Conservation (phyloP, 208 protist species). For the Tritrichomonas musculus region DNA sequence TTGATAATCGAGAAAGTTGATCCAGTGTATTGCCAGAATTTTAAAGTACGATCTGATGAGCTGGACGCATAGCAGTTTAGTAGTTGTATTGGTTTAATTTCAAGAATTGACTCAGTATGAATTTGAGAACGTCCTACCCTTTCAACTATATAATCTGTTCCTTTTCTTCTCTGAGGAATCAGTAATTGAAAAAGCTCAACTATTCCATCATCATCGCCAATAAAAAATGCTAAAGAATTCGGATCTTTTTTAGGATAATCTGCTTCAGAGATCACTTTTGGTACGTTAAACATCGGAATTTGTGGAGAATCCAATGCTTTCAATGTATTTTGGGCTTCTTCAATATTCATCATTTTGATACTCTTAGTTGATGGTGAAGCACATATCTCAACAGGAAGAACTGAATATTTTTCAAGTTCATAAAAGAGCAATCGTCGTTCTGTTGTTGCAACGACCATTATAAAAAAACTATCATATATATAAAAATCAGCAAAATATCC, state of each 20-base stretch:
- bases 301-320: not conserved
- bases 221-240: not conserved
- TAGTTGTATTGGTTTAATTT: not conserved
- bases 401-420: not conserved
- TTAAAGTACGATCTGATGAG: not conserved
- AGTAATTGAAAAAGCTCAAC: not conserved
- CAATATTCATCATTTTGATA: not conserved
- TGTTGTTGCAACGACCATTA: not conserved
- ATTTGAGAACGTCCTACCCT: not conserved
- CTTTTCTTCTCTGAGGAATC: not conserved
- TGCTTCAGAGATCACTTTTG: not conserved
- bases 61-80: not conserved
- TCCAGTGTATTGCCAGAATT: not conserved
- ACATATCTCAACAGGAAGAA: not conserved
- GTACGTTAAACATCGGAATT: constrained; percentile 3
- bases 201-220: constrained; percentile 22
- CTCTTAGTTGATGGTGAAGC: not conserved
- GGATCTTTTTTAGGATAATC: not conserved
- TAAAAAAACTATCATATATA: not conserved
- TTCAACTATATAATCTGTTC: not conserved
- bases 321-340: not conserved
- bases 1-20: not conserved
- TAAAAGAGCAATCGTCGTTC: not conserved
- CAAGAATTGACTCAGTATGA: not conserved
- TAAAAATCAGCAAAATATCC: not conserved